Evolutionary conservation across 2,329 filamentous ascomycete species (phyloP).

Genomic region (Xylariaceae sp.): DNA sequence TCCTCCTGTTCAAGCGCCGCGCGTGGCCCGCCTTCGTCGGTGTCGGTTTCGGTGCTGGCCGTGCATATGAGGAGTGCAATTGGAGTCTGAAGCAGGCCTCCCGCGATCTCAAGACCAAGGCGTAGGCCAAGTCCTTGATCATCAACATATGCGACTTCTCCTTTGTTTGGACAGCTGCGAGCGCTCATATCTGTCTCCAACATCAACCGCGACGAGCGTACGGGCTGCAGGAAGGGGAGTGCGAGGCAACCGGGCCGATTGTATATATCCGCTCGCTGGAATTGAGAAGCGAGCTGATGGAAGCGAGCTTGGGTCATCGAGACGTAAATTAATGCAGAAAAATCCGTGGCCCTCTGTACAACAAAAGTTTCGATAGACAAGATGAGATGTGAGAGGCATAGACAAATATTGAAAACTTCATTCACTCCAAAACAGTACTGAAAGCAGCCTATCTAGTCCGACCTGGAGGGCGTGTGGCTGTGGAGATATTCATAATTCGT

Average conservation of each 20-base stretch:
- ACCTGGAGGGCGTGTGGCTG: no score
- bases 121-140: constrained; percentile 17
- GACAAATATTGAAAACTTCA: neutral
- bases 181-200: neutral
- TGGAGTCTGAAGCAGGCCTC: constrained; percentile 65
- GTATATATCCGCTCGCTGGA: constrained; percentile 4
- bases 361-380: constrained; percentile 19
- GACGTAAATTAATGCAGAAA: constrained; percentile 6
- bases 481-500: no score
- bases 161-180: neutral
- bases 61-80: constrained; percentile 98
- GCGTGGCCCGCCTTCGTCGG: constrained; percentile 97
- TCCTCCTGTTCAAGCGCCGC: constrained; percentile 95
- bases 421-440: neutral
- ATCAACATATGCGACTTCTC: neutral
- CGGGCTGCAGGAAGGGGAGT: neutral
- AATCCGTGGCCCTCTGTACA: constrained; percentile 18
- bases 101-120: constrained; percentile 54
- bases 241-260: neutral
- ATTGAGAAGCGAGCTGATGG: constrained; percentile 8
- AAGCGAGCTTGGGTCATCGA: constrained; percentile 9
- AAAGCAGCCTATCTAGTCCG: neutral
- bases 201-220: neutral
- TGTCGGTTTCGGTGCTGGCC: constrained; percentile 89
- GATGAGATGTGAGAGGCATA: neutral